Percentiles rank a stretch among this genome's conserved stretches.
These are phyloP conservation scores for grape (Vitis vinifera) DNA, from an alignment of 164 flowering plant species.

Conservation along the genomic window ASM3070453v1 NC_081805.1:27038501-27039000, in stretches of 20 bases:
- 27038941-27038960: constrained; percentile 87
- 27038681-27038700: background rate
- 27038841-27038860: background rate
- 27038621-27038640: constrained; percentile 49
- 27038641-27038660: constrained; percentile 75
- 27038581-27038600: constrained; percentile 43
- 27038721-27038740: constrained; percentile 9
- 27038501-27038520: background rate
- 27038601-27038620: constrained; percentile 39
- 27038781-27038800: constrained; percentile 66
- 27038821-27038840: background rate
- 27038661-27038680: constrained; percentile 72
- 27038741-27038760: constrained; percentile 72
- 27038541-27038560: background rate
- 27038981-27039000: constrained; percentile 41
- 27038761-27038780: constrained; percentile 88
- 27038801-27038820: too few relatives aligned
- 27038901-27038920: constrained; percentile 46
- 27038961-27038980: constrained; percentile 88
- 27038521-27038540: too few relatives aligned
- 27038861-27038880: background rate
- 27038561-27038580: constrained; percentile 1
- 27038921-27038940: constrained; percentile 76
- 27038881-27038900: background rate
- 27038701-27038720: background rate